Percentiles rank a stretch among this genome's conserved stretches.
These are phyloP conservation scores for Candida dendrica DNA, from an alignment of 805 yeast genomes.

Conservation along the genomic window DNA sequence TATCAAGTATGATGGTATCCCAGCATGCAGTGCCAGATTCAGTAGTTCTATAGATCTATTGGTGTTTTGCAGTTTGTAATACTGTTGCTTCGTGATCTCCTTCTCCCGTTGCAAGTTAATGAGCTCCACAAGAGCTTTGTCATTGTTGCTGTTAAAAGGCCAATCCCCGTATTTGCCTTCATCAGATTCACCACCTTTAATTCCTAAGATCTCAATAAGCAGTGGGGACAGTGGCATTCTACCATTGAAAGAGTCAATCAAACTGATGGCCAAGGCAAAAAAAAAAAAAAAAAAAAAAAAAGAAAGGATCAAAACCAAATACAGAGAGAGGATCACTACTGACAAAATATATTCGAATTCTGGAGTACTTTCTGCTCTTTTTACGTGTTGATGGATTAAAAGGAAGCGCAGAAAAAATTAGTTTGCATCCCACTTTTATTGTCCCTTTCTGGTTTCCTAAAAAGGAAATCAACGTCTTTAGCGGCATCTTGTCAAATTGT, in stretches of 20 bases:
- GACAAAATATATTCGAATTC: too few species aligned
- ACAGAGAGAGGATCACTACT: too few species aligned
- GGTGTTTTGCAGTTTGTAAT: constrained; percentile 56
- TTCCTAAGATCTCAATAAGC: background rate
- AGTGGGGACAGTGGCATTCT: background rate
- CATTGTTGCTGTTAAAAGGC: constrained; percentile 19
- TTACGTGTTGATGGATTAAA: background rate
- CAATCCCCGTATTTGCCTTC: constrained; percentile 3
- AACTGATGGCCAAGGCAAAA: too few species aligned
- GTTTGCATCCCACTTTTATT: too few species aligned
- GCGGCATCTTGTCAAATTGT: too few species aligned
- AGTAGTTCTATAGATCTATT: constrained; percentile 55
- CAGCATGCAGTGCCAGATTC: constrained; percentile 49
- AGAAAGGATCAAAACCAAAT: too few species aligned
- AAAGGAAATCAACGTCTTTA: too few species aligned
- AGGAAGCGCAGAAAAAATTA: background rate
- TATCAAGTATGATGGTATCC: constrained; percentile 58
- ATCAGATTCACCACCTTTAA: constrained; percentile 1
- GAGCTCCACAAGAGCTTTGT: constrained; percentile 16
- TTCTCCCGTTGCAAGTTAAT: constrained; percentile 40
- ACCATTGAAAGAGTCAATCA: background rate
- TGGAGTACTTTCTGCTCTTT: background rate
- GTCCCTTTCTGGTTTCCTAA: background rate
- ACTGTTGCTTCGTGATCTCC: constrained; percentile 78
- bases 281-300: too few species aligned